Base-by-base conservation (phyloP, 2,329 filamentous ascomycete genomes). In the Pestalotiopsis sp. region DNA sequence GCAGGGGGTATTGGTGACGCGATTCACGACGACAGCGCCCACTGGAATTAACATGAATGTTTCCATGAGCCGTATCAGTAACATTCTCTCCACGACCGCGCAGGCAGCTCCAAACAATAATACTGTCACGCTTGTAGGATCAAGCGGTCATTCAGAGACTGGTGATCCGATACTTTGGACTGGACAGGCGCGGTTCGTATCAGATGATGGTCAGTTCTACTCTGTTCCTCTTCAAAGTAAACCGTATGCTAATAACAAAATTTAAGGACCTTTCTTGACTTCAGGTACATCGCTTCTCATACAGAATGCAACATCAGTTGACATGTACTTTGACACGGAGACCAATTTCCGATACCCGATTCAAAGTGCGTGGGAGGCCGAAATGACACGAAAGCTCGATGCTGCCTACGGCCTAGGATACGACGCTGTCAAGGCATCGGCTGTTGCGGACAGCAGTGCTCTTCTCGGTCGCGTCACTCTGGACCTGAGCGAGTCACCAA, bases 1-100 rank as follows among this genome's bases (percentile, higher is more conserved):
- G 1, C 80, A 83, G 27, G 76, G 79, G 36, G 77, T 82, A 3
- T 71, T 86, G 14, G 81, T 78, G 1, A 72, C 82, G 14, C 66
- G 73, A 1, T 68, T 75, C 12, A 70, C 39, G 4, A 69, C 72
- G 58, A 39, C 69, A 69, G n/a, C 68, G 57, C 7, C 71, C 3
- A 69, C 74, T 13, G 65, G 66, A 23, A 69, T 76, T 0, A 72
- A 71, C 2, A 72, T 77, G 7, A 63, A 75, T 0, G 14, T 78
- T 1, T 71, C 75, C 2, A 58, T 80, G 63, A 69, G 67, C 5
- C 68, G 73, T 36, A 62, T 66, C 2, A 52, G 69, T 25, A 69
- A 72, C 13, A 68, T 73, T 14, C 41, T 71, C 20, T 66, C 71
- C 25, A 67, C 65, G 25, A 68, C 68, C 4, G 72, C 72, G 4